A percentile compares a stretch with the other conserved stretches of the same genome.
These are phyloP conservation scores for Pythium utonaiense DNA, from an alignment of 352 stramenopile species.

Conservation along the genomic window DNA sequence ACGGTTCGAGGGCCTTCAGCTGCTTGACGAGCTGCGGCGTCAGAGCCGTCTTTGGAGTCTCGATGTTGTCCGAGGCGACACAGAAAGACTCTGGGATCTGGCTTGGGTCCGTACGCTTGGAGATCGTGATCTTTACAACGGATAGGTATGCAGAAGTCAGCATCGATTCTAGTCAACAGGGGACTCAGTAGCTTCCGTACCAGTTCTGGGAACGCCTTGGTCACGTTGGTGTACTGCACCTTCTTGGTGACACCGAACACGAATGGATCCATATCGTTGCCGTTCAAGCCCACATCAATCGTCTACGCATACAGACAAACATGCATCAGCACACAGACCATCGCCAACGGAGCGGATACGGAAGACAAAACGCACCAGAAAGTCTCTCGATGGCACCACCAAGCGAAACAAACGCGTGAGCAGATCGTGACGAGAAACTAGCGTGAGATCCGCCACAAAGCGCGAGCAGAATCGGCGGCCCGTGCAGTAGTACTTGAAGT, in stretches of 20 bases:
- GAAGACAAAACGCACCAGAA: slow-evolving; percentile 32
- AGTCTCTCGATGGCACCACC: slow-evolving; percentile 44
- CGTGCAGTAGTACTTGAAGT: slow-evolving; percentile 87
- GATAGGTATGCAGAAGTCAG: background rate
- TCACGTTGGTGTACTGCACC: slow-evolving; percentile 58
- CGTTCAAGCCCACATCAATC: slow-evolving; percentile 64
- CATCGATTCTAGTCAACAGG: background rate
- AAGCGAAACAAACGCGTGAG: slow-evolving; percentile 52
- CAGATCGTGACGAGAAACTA: slow-evolving; percentile 59
- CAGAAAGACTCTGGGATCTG: slow-evolving; percentile 61
- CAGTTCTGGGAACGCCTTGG: slow-evolving; percentile 68
- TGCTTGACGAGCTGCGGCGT: slow-evolving; percentile 50
- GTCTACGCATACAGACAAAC: slow-evolving; percentile 33
- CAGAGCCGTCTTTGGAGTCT: slow-evolving; percentile 57
- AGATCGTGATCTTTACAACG: slow-evolving; percentile 47
- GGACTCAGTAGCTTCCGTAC: slow-evolving; percentile 21
- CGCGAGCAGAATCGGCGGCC: slow-evolving; percentile 73
- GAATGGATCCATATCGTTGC: slow-evolving; percentile 56
- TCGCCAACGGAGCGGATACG: too few species aligned
- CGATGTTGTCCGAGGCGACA: slow-evolving; percentile 56
- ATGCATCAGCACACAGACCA: background rate
- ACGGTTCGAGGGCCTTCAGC: slow-evolving; percentile 59
- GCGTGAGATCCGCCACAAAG: slow-evolving; percentile 58
- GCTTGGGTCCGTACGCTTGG: slow-evolving; percentile 57
- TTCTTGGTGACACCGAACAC: slow-evolving; percentile 76